Percentiles rank a stretch among this genome's conserved stretches.
These are phyloP conservation scores for Hirsutella rhossiliensis DNA, from an alignment of 2,329 filamentous ascomycete genomes.

Conservation along the genomic window DNA sequence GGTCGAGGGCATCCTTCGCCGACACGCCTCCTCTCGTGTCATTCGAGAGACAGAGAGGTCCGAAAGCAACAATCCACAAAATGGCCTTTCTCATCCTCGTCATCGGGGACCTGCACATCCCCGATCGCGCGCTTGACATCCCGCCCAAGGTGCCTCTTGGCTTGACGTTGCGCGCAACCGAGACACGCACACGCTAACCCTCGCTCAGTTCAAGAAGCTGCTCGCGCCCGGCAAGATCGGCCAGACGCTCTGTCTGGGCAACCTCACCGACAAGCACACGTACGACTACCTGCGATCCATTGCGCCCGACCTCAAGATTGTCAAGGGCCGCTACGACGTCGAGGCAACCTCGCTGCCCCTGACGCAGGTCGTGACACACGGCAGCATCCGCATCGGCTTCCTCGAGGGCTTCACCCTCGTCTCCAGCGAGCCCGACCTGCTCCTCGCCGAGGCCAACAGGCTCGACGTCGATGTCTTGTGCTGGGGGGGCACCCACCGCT, in stretches of 20 bases:
- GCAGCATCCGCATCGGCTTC: constrained; percentile 53
- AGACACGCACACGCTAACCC: not conserved
- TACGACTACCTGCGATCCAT: constrained; percentile 71
- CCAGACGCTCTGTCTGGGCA: constrained; percentile 69
- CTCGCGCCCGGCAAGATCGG: constrained; percentile 74
- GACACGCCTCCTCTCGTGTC: constrained; percentile 5
- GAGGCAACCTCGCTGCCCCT: constrained; percentile 54
- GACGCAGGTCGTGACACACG: constrained; percentile 54
- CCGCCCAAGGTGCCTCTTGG: constrained; percentile 59
- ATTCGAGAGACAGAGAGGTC: not conserved
- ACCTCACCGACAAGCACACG: constrained; percentile 67
- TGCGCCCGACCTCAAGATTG: constrained; percentile 60
- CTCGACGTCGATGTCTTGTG: constrained; percentile 58
- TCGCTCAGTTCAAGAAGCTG: constrained; percentile 65
- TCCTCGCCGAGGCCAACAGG: constrained; percentile 56
- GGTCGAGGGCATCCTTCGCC: not conserved
- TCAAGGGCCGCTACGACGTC: constrained; percentile 55
- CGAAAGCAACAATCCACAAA: not conserved
- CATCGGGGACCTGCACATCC: constrained; percentile 88
- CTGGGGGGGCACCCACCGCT: constrained; percentile 56
- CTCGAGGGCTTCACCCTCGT: constrained; percentile 58
- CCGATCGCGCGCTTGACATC: constrained; percentile 82
- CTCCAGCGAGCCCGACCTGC: constrained; percentile 52
- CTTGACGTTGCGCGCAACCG: not conserved
- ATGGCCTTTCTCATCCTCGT: constrained; percentile 86